Conservation (phyloP, 345 rosid genomes). For the Psidium guajava region DNA sequence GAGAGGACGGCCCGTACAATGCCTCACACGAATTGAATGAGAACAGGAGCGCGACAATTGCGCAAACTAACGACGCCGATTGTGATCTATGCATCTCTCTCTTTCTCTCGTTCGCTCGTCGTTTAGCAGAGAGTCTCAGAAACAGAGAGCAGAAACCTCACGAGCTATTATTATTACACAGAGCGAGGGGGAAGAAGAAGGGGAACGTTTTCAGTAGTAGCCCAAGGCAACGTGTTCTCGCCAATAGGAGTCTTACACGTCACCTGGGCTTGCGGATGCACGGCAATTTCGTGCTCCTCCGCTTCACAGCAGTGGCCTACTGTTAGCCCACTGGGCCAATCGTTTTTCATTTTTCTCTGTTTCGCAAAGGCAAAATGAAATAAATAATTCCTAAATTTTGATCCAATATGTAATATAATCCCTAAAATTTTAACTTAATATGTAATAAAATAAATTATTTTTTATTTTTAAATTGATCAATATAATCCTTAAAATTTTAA, state of each 20-base stretch:
- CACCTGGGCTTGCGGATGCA: neutral
- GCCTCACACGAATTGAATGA: conserved; percentile 28
- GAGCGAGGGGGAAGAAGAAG: neutral
- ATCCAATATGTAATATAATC: too few species aligned
- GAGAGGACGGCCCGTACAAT: conserved; percentile 87
- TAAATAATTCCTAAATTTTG: too few species aligned
- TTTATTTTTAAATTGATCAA: too few species aligned
- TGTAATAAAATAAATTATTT: too few species aligned
- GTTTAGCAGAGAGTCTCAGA: neutral
- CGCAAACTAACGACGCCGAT: conserved; percentile 13
- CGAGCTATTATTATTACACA: neutral
- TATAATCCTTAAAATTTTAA: too few species aligned
- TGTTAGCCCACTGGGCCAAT: neutral
- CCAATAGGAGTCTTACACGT: conserved; percentile 58
- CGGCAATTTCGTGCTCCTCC: neutral
- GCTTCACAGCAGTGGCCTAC: neutral
- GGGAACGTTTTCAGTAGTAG: neutral
- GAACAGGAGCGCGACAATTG: conserved; percentile 10
- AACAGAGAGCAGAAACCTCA: neutral
- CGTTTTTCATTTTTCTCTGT: neutral
- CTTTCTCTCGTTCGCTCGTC: conserved; percentile 14
- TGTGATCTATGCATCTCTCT: conserved; percentile 21
- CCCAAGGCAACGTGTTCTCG: conserved; percentile 24
- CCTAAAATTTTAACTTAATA: too few species aligned
- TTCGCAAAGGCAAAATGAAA: neutral